Evolutionary conservation across 169 alveolate genomes (phyloP).

Genomic region (Plasmodium relictum): DNA sequence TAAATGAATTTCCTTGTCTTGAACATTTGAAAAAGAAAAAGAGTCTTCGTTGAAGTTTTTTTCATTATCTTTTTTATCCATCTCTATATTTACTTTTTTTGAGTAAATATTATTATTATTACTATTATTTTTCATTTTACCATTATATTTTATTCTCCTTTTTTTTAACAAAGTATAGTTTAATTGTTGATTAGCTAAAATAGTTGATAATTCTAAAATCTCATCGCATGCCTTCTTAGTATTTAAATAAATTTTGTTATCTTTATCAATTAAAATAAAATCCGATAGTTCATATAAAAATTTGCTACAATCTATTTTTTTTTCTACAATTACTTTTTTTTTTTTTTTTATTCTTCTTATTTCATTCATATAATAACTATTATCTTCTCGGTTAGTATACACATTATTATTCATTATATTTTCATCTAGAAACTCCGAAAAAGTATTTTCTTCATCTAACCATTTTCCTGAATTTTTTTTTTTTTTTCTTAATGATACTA

Average conservation of each 20-base stretch:
- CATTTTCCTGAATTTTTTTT: neutral
- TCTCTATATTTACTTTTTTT: neutral
- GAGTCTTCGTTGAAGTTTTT: neutral
- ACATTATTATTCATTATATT: neutral
- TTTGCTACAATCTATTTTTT: constrained; percentile 14
- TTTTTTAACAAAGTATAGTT: constrained; percentile 40
- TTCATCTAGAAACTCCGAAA: neutral
- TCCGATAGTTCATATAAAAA: constrained; percentile 42
- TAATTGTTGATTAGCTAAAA: constrained; percentile 60
- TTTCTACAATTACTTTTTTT: constrained; percentile 32
- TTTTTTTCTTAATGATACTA: constrained; percentile 2
- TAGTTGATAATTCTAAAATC: constrained; percentile 37
- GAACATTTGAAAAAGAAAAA: neutral
- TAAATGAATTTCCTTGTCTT: constrained; percentile 28
- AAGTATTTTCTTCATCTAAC: constrained; percentile 3
- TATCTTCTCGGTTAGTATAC: constrained; percentile 1
- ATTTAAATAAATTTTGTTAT: constrained; percentile 44
- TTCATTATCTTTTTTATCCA: neutral
- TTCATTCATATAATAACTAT: constrained; percentile 9
- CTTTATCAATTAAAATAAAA: constrained; percentile 61
- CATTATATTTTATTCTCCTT: constrained; percentile 38
- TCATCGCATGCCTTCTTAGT: constrained; percentile 69
- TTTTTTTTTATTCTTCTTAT: constrained; percentile 12
- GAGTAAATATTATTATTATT: neutral
- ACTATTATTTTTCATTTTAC: constrained; percentile 11